phyloP scores from a whole-genome alignment of 1,284 basidiomycete species.

The Tilletia horrida region DNA sequence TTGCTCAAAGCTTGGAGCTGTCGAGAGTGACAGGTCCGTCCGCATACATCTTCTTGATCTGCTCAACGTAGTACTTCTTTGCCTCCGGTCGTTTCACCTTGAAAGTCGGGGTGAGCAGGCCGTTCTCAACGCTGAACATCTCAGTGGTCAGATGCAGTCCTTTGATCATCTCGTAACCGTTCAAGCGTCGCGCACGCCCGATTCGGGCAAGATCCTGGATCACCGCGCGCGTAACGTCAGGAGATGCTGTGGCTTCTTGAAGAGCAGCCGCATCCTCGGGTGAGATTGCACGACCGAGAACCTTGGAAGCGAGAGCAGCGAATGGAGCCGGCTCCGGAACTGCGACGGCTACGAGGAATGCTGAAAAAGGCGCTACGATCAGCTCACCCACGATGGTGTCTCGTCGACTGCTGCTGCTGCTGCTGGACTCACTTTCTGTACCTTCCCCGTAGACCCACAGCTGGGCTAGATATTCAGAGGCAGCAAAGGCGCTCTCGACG shows the following conservation, averaged over 20 bases:
- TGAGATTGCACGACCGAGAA: slow-evolving; percentile 60
- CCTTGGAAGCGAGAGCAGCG: slow-evolving; percentile 61
- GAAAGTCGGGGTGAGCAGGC: slow-evolving; percentile 44
- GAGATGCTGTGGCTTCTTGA: slow-evolving; percentile 64
- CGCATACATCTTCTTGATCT: slow-evolving; percentile 44
- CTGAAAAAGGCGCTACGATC: not conserved
- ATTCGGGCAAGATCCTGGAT: slow-evolving; percentile 47
- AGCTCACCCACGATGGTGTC: not conserved
- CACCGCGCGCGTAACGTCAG: slow-evolving; percentile 65
- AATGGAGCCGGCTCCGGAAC: slow-evolving; percentile 69
- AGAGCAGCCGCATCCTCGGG: slow-evolving; percentile 55
- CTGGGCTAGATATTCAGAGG: slow-evolving; percentile 40
- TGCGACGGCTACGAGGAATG: slow-evolving; percentile 74
- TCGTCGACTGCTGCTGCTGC: too few species aligned
- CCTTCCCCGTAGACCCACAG: slow-evolving; percentile 45
- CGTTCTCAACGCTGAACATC: slow-evolving; percentile 48
- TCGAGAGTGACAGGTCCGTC: slow-evolving; percentile 30
- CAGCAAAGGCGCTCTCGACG: slow-evolving; percentile 52
- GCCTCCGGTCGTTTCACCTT: slow-evolving; percentile 52
- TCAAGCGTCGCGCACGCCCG: slow-evolving; percentile 45
- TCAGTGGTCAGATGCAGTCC: slow-evolving; percentile 46
- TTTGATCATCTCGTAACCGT: slow-evolving; percentile 50
- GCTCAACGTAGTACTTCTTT: slow-evolving; percentile 34
- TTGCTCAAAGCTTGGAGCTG: not conserved
- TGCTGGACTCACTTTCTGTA: slow-evolving; percentile 25